Base-by-base conservation (phyloP, 2,329 filamentous ascomycete genomes). In the Aspergillus sp. region DNA sequence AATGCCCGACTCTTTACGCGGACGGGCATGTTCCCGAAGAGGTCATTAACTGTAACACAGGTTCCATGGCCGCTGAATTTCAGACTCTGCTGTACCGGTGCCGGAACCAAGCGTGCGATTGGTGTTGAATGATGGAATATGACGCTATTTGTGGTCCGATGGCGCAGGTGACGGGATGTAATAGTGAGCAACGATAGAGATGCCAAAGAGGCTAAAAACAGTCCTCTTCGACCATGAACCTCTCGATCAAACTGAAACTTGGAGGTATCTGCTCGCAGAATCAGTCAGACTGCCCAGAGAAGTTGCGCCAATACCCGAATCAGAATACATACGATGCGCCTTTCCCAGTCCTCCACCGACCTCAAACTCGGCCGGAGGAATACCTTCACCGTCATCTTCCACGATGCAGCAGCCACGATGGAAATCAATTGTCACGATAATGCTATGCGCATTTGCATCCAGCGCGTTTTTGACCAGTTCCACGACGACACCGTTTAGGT, bases 1-100 rank as follows among this genome's bases (percentile, higher is more conserved):
- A 82, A 56, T 0, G 80, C 80, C 53, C 90, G 80, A 57, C 90
- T 86, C 63, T 93, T 95, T 22, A 94, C 84, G 12, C 91, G 83
- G 10, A 96, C 91, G 0, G 91, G 90, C 81, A 96, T 88, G 49
- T 84, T 86, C 0, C 90, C 90, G 67, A 96, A 97, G 1, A 96
- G 73, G 63, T 95, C 84, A 48, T 84, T 81, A 5, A 95, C 85
- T 0, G 77, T 78, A 2, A 91, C 82, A 23, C 81, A 79, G 0
- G 90, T 95, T 4, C 91, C 91, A 69, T 88, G 82, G 17, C 72
- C 65, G 48, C 76, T 78, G 32, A 68, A 71, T 7, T 74, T 58
- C 5, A 88, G 59, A 43, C 76, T 73, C 41, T 86, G 78, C 43
- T 83, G 78, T 6, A 74, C 66, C 9, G 76, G 72, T 4, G 82